A percentile compares a stretch with the other conserved stretches of the same genome.
Conservation (phyloP, 2,329 filamentous ascomycete species). For the Sporothrix schenckii region DNA sequence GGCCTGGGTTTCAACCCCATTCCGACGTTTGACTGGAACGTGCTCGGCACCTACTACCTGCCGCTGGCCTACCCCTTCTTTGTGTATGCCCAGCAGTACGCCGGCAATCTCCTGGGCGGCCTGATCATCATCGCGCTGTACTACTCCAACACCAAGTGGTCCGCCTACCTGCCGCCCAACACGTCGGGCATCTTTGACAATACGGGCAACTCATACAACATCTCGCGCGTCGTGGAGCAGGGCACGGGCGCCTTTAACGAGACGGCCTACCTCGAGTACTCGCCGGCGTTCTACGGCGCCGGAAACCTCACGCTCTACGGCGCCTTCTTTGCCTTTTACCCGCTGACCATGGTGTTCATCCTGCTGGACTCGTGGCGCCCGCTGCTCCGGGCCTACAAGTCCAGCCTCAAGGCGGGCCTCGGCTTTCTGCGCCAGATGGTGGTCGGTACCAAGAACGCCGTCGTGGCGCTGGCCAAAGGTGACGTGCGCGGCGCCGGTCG, state of each 20-base stretch:
- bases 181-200: slow-evolving; percentile 57
- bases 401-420: slow-evolving; percentile 17
- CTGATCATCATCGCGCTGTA: slow-evolving; percentile 60
- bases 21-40: slow-evolving; percentile 50
- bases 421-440: slow-evolving; percentile 26
- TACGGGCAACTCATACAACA: slow-evolving; percentile 53
- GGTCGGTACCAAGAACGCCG: slow-evolving; percentile 3
- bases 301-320: slow-evolving; percentile 57
- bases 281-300: slow-evolving; percentile 55
- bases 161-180: slow-evolving; percentile 55
- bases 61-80: slow-evolving; percentile 49
- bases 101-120: slow-evolving; percentile 59
- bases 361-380: slow-evolving; percentile 46
- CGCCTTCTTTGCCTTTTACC: slow-evolving; percentile 60
- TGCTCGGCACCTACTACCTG: slow-evolving; percentile 25
- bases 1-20: slow-evolving; percentile 45
- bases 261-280: slow-evolving; percentile 55
- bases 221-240: slow-evolving; percentile 47
- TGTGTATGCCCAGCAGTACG: slow-evolving; percentile 63
- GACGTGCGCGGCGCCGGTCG: background rate
- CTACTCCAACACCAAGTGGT: slow-evolving; percentile 62
- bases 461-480: background rate
- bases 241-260: slow-evolving; percentile 50
- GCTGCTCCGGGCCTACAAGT: slow-evolving; percentile 28
- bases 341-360: slow-evolving; percentile 55